Base-by-base conservation (phyloP, 305 asterid species). In the Solanum hybrid region DNA sequence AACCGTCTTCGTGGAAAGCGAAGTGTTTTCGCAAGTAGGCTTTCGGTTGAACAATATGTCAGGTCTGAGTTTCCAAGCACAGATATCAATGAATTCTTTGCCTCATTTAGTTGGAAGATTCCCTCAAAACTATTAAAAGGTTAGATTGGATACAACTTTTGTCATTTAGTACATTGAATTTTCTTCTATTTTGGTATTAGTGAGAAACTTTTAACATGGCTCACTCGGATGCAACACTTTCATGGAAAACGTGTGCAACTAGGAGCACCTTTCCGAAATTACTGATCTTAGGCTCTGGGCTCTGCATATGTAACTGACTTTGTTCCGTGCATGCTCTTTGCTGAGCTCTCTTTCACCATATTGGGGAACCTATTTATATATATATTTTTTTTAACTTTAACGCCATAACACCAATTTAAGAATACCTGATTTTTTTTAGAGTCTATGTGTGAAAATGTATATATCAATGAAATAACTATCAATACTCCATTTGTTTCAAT, bases 31-130 rank as follows among this genome's bases (percentile, higher is more conserved):
- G 93, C 94, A 5, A 96, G 98, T 94, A 95, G 76, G 93, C 95
- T 90, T 42, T 93, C 98, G 0, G 91, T 95, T 40, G 92, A 93
- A 90, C 94, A 92, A 71, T 95, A 88, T 86, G n/a, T 97, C 81
- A 93, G 90, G 88, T 89, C 86, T 19, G 93, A 90, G 64, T 95
- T 93, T 92, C 96, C 98, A 19, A 79, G 89, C 31, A 91, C 91
- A 34, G 95, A 95, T 91, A 81, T 93, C 64, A 90, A 86, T 77
- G 93, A 94, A 3, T 95, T 96, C 89, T 94, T 95, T 79, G 94
- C 95, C 81, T 95, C 97, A 77, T 97, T 97, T 92, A 94, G 97
- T 90, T 97, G 99, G 99, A 96, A 81, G 92, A 92, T 97, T 89
- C 99, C 98, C 90, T 92, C 95, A 26, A 90, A 89, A 73, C 82